These are phyloP conservation scores for Casaregolazyma suthepensis DNA, from an alignment of 1,139 yeast species.

Conservation along the genomic window DNA sequence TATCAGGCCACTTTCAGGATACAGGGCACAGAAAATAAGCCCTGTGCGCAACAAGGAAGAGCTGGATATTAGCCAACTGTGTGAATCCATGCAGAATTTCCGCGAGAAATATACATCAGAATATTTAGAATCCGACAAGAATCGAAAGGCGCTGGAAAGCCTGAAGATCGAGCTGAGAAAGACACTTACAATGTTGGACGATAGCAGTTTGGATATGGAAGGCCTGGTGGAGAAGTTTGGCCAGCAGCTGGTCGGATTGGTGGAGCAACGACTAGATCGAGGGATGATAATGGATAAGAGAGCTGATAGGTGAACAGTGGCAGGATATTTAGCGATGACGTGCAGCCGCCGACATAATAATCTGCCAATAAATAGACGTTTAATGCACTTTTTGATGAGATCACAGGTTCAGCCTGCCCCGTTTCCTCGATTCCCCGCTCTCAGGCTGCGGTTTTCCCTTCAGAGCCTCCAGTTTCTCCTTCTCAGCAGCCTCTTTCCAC, in stretches of 20 bases:
- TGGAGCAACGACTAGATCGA: constrained; percentile 5
- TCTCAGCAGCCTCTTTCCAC: constrained; percentile 42
- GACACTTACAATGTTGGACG: constrained; percentile 19
- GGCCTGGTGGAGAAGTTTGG: constrained; percentile 23
- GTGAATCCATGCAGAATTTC: constrained; percentile 16
- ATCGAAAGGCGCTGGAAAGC: constrained; percentile 10
- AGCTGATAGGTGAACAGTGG: no score
- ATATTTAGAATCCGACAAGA: not conserved
- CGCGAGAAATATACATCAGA: constrained; percentile 16
- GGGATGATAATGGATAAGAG: no score
- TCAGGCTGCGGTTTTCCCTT: not conserved
- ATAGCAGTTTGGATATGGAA: constrained; percentile 8
- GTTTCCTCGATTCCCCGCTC: not conserved
- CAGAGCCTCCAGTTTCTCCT: constrained; percentile 10
- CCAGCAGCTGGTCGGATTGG: constrained; percentile 18
- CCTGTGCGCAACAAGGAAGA: constrained; percentile 2
- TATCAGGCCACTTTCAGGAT: not conserved
- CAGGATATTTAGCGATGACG: not conserved
- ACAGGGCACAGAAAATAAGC: not conserved
- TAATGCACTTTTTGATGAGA: not conserved
- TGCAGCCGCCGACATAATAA: not conserved
- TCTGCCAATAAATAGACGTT: not conserved
- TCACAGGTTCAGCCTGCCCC: constrained; percentile 2
- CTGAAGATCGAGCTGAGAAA: constrained; percentile 20
- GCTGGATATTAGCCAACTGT: constrained; percentile 13